Base-by-base conservation (phyloP, 345 rosid species). In the Pseudoturritis turrita region DNA sequence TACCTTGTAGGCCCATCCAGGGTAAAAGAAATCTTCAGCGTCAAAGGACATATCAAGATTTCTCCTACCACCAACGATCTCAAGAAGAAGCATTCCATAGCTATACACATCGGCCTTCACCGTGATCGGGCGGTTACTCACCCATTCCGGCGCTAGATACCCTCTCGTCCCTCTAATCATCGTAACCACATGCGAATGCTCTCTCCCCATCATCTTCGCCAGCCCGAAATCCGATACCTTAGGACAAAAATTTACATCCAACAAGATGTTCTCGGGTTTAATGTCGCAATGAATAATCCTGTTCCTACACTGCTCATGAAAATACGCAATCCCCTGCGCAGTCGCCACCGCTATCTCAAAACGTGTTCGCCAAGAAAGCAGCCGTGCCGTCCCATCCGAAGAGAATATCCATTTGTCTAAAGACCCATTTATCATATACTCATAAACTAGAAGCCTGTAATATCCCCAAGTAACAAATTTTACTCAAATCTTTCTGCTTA, bases 1-100 rank as follows among this genome's bases (percentile, higher is more conserved):
- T 75, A 90, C 96, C 90, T 93, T 93, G 18, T 73, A 90, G 14
- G 97, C 96, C 94, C 89, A 86, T 47, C 97, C 94, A 6, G 97
- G 97, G 60, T 82, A 90, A 68, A 86, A 93, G 86, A 93, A 93
- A 37, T 82, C 82, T 3, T 87, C 89, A 33, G 79, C 83, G 2
- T 81, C 58, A 10, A 26, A 82, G 2, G 91, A 83, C 82, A 86
- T 79, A 76, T 89, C 97, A 4, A 89, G 86, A 72, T 87, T 91
- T 77, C 89, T 86, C 52, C 94, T 71, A 40, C 96, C 91, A 29
- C 96, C 89, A 9, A 91, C 65, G 29, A 91, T 83, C 80, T 87
- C 94, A 76, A 91, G 65, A 35, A 91, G 86, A 15, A 91, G 91
- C 88, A 89, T 86, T 13, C 96, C 94, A 14, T 85, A 89, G 51